Percentiles rank a stretch among this genome's conserved stretches.
phyloP scores from a whole-genome alignment of 768 basidiomycete genomes.

The Phlebiopsis flavidoalba region DNA sequence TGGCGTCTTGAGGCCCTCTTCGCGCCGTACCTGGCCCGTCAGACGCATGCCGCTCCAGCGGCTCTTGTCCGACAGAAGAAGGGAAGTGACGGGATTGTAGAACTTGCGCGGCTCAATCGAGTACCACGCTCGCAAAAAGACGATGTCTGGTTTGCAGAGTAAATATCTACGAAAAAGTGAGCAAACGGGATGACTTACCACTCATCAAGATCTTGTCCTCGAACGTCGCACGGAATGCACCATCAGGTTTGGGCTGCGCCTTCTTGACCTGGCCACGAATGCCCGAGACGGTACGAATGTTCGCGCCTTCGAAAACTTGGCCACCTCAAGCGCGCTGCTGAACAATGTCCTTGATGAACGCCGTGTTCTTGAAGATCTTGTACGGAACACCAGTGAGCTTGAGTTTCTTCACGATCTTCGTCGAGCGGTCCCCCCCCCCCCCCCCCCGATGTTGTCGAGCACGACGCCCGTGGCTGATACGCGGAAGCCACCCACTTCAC shows the following conservation, averaged over 20 bases:
- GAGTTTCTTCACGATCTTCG: slow-evolving; percentile 96
- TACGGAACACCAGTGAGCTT: slow-evolving; percentile 94
- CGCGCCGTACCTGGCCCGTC: slow-evolving; percentile 88
- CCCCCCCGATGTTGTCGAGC: slow-evolving; percentile 84
- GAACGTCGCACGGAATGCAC: slow-evolving; percentile 93
- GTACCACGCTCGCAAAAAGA: slow-evolving; percentile 97
- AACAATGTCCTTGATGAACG: slow-evolving; percentile 99
- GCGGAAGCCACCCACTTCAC: slow-evolving; percentile 72
- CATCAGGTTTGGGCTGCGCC: slow-evolving; percentile 90
- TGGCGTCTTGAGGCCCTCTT: slow-evolving; percentile 80
- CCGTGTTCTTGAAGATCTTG: slow-evolving; percentile 99
- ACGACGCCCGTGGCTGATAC: slow-evolving; percentile 93
- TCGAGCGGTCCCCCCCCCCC: slow-evolving; percentile 87
- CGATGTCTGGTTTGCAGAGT: slow-evolving; percentile 57
- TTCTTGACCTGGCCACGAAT: slow-evolving; percentile 97
- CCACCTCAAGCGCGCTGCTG: slow-evolving; percentile 85
- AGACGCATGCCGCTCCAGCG: slow-evolving; percentile 93
- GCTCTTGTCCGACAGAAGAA: slow-evolving; percentile 78
- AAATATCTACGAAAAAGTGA: neutral
- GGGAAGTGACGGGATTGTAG: slow-evolving; percentile 94
- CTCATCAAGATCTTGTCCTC: slow-evolving; percentile 97
- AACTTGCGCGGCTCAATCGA: slow-evolving; percentile 91
- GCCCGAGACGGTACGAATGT: slow-evolving; percentile 90
- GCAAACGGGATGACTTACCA: slow-evolving; percentile 44
- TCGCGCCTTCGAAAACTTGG: slow-evolving; percentile 99